phyloP scores from a whole-genome alignment of 2,329 filamentous ascomycete species.

The Monilinia polystroma region DNA sequence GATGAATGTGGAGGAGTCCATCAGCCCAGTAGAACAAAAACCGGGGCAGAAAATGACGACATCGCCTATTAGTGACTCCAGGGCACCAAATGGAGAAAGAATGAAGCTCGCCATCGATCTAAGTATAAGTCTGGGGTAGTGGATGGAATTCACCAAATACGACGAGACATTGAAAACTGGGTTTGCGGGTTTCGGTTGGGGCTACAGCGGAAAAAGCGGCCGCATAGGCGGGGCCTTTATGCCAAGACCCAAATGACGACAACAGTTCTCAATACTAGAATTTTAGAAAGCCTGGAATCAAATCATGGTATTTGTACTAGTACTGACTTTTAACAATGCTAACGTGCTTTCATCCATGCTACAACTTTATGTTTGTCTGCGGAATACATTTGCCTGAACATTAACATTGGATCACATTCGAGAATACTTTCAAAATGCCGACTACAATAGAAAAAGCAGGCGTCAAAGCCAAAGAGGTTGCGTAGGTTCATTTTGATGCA shows the following conservation, averaged over 20 bases:
- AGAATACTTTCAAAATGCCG: slow-evolving; percentile 29
- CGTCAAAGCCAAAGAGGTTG: slow-evolving; percentile 40
- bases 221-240: neutral
- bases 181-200: slow-evolving; percentile 8
- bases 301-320: slow-evolving; percentile 7
- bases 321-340: neutral
- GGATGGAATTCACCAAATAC: neutral
- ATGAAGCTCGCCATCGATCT: neutral
- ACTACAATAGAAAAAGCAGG: slow-evolving; percentile 35
- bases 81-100: neutral
- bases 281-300: slow-evolving; percentile 4
- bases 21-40: neutral
- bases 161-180: slow-evolving; percentile 2
- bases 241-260: slow-evolving; percentile 10
- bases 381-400: no score
- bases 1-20: neutral
- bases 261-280: neutral
- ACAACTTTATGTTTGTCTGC: neutral
- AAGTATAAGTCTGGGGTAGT: neutral
- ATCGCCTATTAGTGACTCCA: neutral
- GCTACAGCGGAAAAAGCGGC: slow-evolving; percentile 7
- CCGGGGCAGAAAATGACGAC: neutral
- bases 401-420: neutral
- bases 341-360: neutral
- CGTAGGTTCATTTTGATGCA: slow-evolving; percentile 32